A percentile compares a stretch with the other conserved stretches of the same genome.
These are phyloP conservation scores for Ustilago tritici DNA, from an alignment of 1,284 basidiomycete genomes.

Conservation along the genomic window DNA sequence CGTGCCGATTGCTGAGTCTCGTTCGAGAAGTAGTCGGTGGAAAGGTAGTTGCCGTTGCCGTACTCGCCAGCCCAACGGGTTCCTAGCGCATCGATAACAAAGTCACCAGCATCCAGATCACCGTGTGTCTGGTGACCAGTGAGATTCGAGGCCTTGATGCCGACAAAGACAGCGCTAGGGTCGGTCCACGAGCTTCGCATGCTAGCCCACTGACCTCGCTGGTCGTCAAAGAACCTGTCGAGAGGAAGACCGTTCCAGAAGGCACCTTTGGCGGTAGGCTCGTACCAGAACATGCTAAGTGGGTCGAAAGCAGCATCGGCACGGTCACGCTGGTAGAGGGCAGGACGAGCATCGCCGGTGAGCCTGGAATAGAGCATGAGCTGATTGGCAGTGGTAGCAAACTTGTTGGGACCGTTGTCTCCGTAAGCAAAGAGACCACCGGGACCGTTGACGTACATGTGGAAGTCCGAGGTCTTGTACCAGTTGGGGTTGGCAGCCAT, in stretches of 20 bases:
- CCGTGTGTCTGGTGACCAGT: slow-evolving; percentile 86
- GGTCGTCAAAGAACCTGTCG: slow-evolving; percentile 81
- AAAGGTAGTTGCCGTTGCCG: slow-evolving; percentile 86
- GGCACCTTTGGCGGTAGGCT: slow-evolving; percentile 82
- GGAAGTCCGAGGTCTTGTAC: slow-evolving; percentile 83
- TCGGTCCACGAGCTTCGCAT: slow-evolving; percentile 95
- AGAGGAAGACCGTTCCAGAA: slow-evolving; percentile 89
- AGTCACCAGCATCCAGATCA: slow-evolving; percentile 91
- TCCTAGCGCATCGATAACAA: slow-evolving; percentile 93
- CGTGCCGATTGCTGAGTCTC: slow-evolving; percentile 53
- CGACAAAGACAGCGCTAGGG: slow-evolving; percentile 83
- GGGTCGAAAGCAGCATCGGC: slow-evolving; percentile 83
- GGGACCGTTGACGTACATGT: slow-evolving; percentile 88
- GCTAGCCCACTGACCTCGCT: slow-evolving; percentile 81
- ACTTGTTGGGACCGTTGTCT: slow-evolving; percentile 96
- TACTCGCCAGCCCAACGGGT: slow-evolving; percentile 96
- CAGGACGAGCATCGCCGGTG: slow-evolving; percentile 75
- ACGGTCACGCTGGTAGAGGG: slow-evolving; percentile 92
- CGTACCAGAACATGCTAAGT: slow-evolving; percentile 98
- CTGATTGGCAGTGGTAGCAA: slow-evolving; percentile 72
- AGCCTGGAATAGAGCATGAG: slow-evolving; percentile 62
- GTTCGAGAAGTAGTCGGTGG: slow-evolving; percentile 65
- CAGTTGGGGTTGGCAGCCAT: slow-evolving; percentile 73
- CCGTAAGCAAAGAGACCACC: slow-evolving; percentile 91
- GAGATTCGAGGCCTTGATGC: slow-evolving; percentile 85